Evolutionary conservation across 257 asterid genomes (phyloP), one percentile per base, ranked within the genome.

Genomic region (Cordia subcordata): DNA sequence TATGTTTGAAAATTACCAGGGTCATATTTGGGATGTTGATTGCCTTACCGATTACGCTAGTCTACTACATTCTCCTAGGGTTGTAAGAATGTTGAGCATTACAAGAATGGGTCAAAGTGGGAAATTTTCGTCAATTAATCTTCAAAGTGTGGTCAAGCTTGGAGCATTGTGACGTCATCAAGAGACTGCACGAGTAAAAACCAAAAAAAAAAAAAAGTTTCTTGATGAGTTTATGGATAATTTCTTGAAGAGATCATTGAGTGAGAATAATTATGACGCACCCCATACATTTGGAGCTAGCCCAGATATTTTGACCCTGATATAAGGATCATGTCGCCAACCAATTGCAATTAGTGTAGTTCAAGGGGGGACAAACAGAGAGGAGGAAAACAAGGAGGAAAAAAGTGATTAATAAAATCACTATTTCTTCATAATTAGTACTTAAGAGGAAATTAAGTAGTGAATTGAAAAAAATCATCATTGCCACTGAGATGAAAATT

Each of bases 21-120:
- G 86, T 74, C 16, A 80, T 80, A 16, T 82, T 82, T 37, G 88
- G 88, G 54, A 82, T 82, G 88, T 51, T 79, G 82, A 79, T 82
- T n/a, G 85, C 89, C 4, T 57, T 82, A n/a, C 89, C 89, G 22
- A 82, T 82, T 62, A 82, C 89, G 0, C 44, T 82, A 35, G 80
- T 82, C 18, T 82, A 82, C 58, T 82, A 82, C 66, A 82, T 82
- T 40, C 16, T 82, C 60, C 83, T 82, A 19, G 89, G 89, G 52
- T 72, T 82, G 54, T 80, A 66, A 64, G 49, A 57, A 14, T 33
- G 12, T 22, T 14, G 46, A 60, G 15, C 13, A 16, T 11, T 37
- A 5, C 45, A 56, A 56, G 45, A 60, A 23, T 10, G 32, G 46
- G 16, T 37, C 27, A 14, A 50, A 16, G 22, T 9, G n/a, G 16